phyloP scores from a whole-genome alignment of 345 rosid species.

The Populus deltoides region DNA sequence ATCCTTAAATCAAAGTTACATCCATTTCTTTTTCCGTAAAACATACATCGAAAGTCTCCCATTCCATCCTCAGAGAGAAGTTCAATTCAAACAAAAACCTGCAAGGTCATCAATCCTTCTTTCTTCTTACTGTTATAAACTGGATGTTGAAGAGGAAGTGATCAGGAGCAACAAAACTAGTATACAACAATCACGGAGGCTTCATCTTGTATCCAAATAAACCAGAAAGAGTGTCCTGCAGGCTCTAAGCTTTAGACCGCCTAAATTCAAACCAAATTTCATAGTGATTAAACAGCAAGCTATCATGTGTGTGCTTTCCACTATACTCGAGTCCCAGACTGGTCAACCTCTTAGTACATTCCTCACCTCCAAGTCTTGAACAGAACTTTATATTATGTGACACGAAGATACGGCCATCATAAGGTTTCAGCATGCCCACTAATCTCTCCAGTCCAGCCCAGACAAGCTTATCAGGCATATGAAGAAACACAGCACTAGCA shows the following conservation, averaged over 20 bases:
- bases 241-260: constrained; percentile 44
- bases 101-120: neutral
- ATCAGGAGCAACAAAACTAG: neutral
- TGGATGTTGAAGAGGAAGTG: neutral
- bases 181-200: neutral
- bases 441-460: constrained; percentile 89
- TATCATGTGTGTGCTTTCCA: constrained; percentile 76
- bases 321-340: constrained; percentile 77
- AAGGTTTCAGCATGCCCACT: constrained; percentile 64
- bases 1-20: neutral
- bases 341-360: constrained; percentile 64
- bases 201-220: constrained; percentile 1
- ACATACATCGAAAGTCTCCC: neutral
- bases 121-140: neutral
- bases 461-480: constrained; percentile 93
- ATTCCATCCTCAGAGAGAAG: neutral
- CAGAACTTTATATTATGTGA: constrained; percentile 94
- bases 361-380: constrained; percentile 71
- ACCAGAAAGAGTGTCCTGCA: neutral
- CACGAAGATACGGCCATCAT: constrained; percentile 79
- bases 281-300: constrained; percentile 90
- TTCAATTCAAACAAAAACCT: neutral
- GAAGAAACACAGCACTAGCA: constrained; percentile 96
- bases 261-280: constrained; percentile 92
- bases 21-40: neutral